These are phyloP conservation scores for Venustampulla echinocandica DNA, from an alignment of 495 filamentous ascomycete species.

Conservation along the genomic window DNA sequence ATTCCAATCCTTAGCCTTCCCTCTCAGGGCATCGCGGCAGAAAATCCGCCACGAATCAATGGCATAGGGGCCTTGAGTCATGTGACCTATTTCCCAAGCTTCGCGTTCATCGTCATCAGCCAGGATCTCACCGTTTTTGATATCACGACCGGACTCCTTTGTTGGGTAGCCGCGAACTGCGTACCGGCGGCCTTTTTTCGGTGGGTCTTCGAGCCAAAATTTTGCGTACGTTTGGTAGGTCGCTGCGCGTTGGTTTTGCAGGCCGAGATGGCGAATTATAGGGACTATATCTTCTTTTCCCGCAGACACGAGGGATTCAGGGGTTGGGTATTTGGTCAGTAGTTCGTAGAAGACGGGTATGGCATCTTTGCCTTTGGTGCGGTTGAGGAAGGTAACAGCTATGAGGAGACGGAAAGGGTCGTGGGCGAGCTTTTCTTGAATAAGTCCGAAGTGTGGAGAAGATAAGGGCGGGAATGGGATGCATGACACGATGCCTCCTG, in stretches of 20 bases:
- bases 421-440: slow-evolving; percentile 69
- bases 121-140: slow-evolving; percentile 40
- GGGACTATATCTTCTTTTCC: slow-evolving; percentile 45
- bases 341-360: slow-evolving; percentile 68
- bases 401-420: slow-evolving; percentile 67
- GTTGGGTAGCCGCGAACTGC: slow-evolving; percentile 62
- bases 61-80: slow-evolving; percentile 83
- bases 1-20: slow-evolving; percentile 51
- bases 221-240: slow-evolving; percentile 60
- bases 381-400: slow-evolving; percentile 74
- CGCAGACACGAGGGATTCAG: slow-evolving; percentile 54
- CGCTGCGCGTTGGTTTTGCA: slow-evolving; percentile 55
- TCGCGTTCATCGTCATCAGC: slow-evolving; percentile 26
- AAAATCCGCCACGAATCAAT: slow-evolving; percentile 93
- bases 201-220: slow-evolving; percentile 59
- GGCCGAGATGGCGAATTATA: slow-evolving; percentile 65
- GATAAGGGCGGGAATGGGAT: slow-evolving; percentile 65
- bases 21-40: slow-evolving; percentile 70
- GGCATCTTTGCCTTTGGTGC: slow-evolving; percentile 64
- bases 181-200: slow-evolving; percentile 49
- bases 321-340: slow-evolving; percentile 58
- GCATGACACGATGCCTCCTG: slow-evolving; percentile 46
- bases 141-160: slow-evolving; percentile 33
- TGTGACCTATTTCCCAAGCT: slow-evolving; percentile 79
- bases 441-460: slow-evolving; percentile 57